These are phyloP conservation scores for Harringtonia aguacate DNA, from an alignment of 2,329 filamentous ascomycete genomes.

Conservation along the genomic window DNA sequence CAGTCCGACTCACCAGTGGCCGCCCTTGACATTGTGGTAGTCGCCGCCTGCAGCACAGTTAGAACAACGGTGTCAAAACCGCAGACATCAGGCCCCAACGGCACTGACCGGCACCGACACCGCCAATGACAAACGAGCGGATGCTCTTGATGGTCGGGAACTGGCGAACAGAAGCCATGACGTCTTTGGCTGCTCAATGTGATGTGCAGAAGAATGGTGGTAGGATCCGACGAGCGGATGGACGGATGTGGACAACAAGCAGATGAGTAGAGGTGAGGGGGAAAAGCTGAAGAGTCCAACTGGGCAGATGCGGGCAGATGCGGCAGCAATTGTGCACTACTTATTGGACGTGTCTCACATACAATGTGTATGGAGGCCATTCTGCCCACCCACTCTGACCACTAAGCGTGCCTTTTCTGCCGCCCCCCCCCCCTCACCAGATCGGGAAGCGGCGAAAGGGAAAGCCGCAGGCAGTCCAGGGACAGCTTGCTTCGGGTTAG, in stretches of 20 bases:
- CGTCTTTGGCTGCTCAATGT: conserved; percentile 1
- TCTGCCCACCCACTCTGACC: too few relatives aligned
- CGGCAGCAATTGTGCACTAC: too few relatives aligned
- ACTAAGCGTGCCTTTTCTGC: too few relatives aligned
- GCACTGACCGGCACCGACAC: conserved; percentile 42
- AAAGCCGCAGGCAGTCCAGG: too few relatives aligned
- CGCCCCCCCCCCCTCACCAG: too few relatives aligned
- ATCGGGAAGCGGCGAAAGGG: too few relatives aligned
- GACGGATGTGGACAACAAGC: not conserved
- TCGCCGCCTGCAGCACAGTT: conserved; percentile 50
- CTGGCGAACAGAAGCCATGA: conserved; percentile 38
- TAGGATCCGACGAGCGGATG: not conserved
- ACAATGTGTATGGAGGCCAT: too few relatives aligned
- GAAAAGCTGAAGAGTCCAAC: too few relatives aligned
- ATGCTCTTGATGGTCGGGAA: conserved; percentile 71
- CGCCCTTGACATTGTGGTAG: conserved; percentile 83
- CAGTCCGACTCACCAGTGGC: conserved; percentile 46
- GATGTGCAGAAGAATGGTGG: not conserved
- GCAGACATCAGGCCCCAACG: not conserved
- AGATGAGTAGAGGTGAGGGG: too few relatives aligned
- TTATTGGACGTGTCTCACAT: too few relatives aligned
- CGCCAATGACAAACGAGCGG: conserved; percentile 60
- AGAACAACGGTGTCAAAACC: conserved; percentile 17
- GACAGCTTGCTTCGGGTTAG: too few relatives aligned
- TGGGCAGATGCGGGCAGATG: too few relatives aligned